Evolutionary conservation across 2,329 filamentous ascomycete species (phyloP).

Genomic region (Xylaria sp.): DNA sequence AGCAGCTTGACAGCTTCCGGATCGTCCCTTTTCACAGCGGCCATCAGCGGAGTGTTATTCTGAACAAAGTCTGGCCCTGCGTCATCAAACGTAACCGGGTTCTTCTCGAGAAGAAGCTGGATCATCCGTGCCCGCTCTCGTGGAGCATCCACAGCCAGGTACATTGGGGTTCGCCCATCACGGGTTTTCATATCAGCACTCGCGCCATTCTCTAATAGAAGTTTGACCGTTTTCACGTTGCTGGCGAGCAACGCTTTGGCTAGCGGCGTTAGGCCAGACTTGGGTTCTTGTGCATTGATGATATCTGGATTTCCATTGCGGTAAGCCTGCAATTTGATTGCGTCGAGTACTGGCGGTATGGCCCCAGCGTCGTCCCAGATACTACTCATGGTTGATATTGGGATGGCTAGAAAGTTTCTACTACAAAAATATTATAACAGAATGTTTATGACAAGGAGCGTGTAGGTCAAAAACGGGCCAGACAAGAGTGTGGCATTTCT

Average conservation of each 20-base stretch:
- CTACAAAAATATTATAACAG: background rate
- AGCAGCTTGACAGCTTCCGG: slow-evolving; percentile 34
- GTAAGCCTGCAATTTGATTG: slow-evolving; percentile 25
- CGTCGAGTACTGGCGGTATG: slow-evolving; percentile 27
- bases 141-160: slow-evolving; percentile 32
- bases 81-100: slow-evolving; percentile 33
- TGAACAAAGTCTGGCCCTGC: slow-evolving; percentile 23
- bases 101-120: slow-evolving; percentile 38
- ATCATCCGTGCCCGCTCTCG: slow-evolving; percentile 31
- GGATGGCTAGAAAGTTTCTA: background rate
- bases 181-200: slow-evolving; percentile 32
- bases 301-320: slow-evolving; percentile 15
- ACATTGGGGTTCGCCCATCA: slow-evolving; percentile 37
- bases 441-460: background rate
- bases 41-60: slow-evolving; percentile 37
- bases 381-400: slow-evolving; percentile 27
- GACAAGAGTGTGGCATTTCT: slow-evolving; percentile 7
- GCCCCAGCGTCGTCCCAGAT: slow-evolving; percentile 38
- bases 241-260: slow-evolving; percentile 32
- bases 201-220: slow-evolving; percentile 36
- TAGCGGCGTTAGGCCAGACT: slow-evolving; percentile 36
- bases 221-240: slow-evolving; percentile 27
- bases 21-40: slow-evolving; percentile 33
- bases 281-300: slow-evolving; percentile 21
- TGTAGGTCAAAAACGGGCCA: background rate